Evolutionary conservation across 1,139 yeast genomes (phyloP).

Genomic region (Saccharomyces hybrid): DNA sequence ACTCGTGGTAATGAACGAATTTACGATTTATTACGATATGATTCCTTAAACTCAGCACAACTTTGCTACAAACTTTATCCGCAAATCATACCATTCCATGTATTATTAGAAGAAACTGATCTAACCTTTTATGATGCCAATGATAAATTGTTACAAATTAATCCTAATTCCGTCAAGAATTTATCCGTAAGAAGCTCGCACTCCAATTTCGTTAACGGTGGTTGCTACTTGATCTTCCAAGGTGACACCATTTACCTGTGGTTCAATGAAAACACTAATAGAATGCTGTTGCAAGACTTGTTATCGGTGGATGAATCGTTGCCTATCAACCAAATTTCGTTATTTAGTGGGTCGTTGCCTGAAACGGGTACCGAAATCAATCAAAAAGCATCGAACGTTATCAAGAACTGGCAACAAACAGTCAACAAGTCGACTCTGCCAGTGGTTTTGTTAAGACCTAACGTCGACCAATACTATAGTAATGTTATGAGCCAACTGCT

Average conservation of each 20-base stretch:
- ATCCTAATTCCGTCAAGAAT: slow-evolving; percentile 36
- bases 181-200: slow-evolving; percentile 24
- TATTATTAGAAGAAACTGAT: slow-evolving; percentile 46
- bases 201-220: slow-evolving; percentile 39
- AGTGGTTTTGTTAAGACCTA: slow-evolving; percentile 26
- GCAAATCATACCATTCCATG: slow-evolving; percentile 66
- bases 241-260: slow-evolving; percentile 58
- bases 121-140: slow-evolving; percentile 41
- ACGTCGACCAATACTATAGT: slow-evolving; percentile 26
- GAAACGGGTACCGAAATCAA: slow-evolving; percentile 63
- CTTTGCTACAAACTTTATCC: slow-evolving; percentile 72
- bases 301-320: slow-evolving; percentile 58
- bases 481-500: slow-evolving; percentile 40
- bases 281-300: slow-evolving; percentile 60
- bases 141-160: slow-evolving; percentile 40
- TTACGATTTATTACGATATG: slow-evolving; percentile 47
- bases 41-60: slow-evolving; percentile 49
- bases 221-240: slow-evolving; percentile 71
- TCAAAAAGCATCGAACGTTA: slow-evolving; percentile 54
- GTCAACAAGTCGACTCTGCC: slow-evolving; percentile 21
- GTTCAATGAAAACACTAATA: slow-evolving; percentile 65
- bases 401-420: slow-evolving; percentile 33
- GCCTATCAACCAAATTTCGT: slow-evolving; percentile 37
- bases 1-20: slow-evolving; percentile 54
- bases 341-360: slow-evolving; percentile 43